Evolutionary conservation across 257 asterid species (phyloP), one percentile per base, ranked within the genome.

Genomic region (Primulina tabacum): DNA sequence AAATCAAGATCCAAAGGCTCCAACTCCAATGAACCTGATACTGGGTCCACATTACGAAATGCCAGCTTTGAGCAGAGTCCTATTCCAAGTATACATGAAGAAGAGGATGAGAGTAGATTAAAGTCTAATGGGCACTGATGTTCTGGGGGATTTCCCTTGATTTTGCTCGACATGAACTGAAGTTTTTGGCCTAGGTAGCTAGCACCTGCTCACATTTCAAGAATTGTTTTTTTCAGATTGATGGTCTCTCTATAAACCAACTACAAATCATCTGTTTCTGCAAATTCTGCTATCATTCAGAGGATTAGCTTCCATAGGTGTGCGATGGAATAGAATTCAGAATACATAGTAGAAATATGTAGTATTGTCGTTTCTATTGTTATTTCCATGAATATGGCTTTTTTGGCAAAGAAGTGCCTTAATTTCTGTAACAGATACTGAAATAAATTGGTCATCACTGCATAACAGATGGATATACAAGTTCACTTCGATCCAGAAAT

Each of bases 1-100:
- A 71, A 78, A 43, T 65, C 81, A 24, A 77, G 71, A 56, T 70
- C 71, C 38, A 79, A 72, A 69, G 81, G 70, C 58, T 69, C 76
- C 40, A 4, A 47, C 18, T 47, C 55, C 7, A 38, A 38, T 9
- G 47, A 66, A 67, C 43, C 52, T 29, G 62, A 67, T 26, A 6
- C 6, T 30, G 62, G 21, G 11, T 7, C 30, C 2, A 9, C 34
- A 32, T 28, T 52, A 67, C 30, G 43, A 53, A 50, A 10, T 7
- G 2, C 26, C 21, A 50, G 35, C 34, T 26, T n/a, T 53, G 63
- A 35, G 17, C 60, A 17, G 17, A n/a, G 26, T 67, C 71, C 55
- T 47, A 66, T 3, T 14, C 53, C 70, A 47, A 47, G 70, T 50
- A 17, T 52, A 50, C 59, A 26, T 16, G 70, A 47, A 20, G 37